Base-by-base conservation (phyloP, 495 filamentous ascomycete genomes). In the Penicillium canescens region DNA sequence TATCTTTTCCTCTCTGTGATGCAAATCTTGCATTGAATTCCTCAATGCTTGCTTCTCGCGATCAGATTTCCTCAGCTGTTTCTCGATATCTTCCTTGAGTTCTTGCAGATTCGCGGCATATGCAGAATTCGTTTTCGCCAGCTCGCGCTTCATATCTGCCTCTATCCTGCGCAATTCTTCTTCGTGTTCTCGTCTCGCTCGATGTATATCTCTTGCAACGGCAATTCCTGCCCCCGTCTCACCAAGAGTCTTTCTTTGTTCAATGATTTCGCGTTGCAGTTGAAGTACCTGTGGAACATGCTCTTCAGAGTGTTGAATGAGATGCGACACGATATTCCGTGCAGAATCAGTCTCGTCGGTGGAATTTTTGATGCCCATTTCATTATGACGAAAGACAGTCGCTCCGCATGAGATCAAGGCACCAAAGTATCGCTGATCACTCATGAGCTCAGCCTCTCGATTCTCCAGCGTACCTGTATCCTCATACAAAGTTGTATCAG, bases 181-280 rank as follows among this genome's bases (percentile, higher is more conserved):
- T 23, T 35, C 16, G 26, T 51, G 24, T 11, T 8, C 48, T 12
- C 42, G 33, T 13, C 26, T 37, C 1, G 24, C 48, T 21, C 20
- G 34, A 14, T 42, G 34, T 21, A 51, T 13, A 38, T 51, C 48
- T 20, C 48, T 8, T 11, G 38, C 38, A 24, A 51, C 13, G 12
- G 26, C 38, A 21, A 51, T 51, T 20, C 56, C 56, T 4, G 56
- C 56, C 14, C n/a, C 7, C 12, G 56, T 59, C 28, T 57, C 52
- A 23, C 48, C 43, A 8, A 59, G 38, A 24, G 21, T n/a, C 16
- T 50, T 48, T 12, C 28, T 10, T 10, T 57, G n/a, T 3, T 59
- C 56, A 26, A 44, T 54, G 7, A 59, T 50, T n/a, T 59, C 43
- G 12, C 38, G 45, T 45, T 59, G 56, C 3, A 59, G 20, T 3